These are phyloP conservation scores for Huntiella abstrusa DNA, from an alignment of 2,329 filamentous ascomycete species.

Conservation along the genomic window DNA sequence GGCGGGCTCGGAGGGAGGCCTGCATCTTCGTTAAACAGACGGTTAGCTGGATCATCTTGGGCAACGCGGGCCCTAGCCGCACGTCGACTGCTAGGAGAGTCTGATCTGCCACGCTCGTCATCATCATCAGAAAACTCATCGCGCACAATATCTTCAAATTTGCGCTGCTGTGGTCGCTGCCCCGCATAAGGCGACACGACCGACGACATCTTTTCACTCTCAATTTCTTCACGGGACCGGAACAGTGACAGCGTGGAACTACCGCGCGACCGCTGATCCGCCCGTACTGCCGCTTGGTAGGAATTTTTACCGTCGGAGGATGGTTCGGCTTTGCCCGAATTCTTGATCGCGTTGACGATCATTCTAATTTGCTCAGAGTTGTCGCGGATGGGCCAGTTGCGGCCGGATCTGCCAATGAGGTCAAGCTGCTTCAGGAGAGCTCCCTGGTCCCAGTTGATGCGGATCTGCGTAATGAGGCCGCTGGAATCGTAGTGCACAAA, in stretches of 20 bases:
- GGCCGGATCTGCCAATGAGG: slow-evolving; percentile 73
- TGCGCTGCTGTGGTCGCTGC: slow-evolving; percentile 43
- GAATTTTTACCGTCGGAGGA: slow-evolving; percentile 2
- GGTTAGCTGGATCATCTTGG: slow-evolving; percentile 36
- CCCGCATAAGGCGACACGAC: slow-evolving; percentile 44
- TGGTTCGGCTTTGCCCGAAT: slow-evolving; percentile 19
- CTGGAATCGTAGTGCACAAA: slow-evolving; percentile 65
- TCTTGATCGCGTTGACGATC: slow-evolving; percentile 43
- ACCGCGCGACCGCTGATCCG: slow-evolving; percentile 19
- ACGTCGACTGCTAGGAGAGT: slow-evolving; percentile 21
- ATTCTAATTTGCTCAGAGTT: slow-evolving; percentile 66
- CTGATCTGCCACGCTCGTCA: slow-evolving; percentile 29
- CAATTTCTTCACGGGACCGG: slow-evolving; percentile 44
- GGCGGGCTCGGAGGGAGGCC: slow-evolving; percentile 45
- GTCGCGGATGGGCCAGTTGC: slow-evolving; percentile 89
- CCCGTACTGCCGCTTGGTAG: not conserved
- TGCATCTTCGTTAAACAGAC: slow-evolving; percentile 35
- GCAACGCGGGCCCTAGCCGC: slow-evolving; percentile 31
- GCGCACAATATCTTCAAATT: slow-evolving; percentile 53
- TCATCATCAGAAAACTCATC: slow-evolving; percentile 25
- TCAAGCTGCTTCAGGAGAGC: slow-evolving; percentile 84
- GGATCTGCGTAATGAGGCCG: slow-evolving; percentile 69
- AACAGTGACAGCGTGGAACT: slow-evolving; percentile 55
- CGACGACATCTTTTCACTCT: slow-evolving; percentile 26
- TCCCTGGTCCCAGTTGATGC: slow-evolving; percentile 88